Evolutionary conservation across 257 asterid genomes (phyloP).

Genomic region (Plantago elongata): DNA sequence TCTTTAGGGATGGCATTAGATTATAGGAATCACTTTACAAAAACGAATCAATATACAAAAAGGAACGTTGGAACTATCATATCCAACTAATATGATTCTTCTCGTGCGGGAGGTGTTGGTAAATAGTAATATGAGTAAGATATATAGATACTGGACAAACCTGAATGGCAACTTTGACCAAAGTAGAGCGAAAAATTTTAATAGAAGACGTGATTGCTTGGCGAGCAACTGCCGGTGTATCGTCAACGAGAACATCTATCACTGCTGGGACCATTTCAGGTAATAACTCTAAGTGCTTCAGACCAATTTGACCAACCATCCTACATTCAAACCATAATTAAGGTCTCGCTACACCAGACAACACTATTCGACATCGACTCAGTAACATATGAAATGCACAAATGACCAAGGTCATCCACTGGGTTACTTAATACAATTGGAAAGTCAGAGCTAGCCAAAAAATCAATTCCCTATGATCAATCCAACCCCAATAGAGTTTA

Average conservation of each 20-base stretch:
- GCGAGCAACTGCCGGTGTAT: slow-evolving; percentile 87
- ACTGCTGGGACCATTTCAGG: slow-evolving; percentile 81
- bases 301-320: slow-evolving; percentile 75
- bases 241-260: slow-evolving; percentile 63
- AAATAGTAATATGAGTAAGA: slow-evolving; percentile 14
- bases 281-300: slow-evolving; percentile 62
- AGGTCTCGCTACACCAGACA: slow-evolving; percentile 1
- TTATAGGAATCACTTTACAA: not conserved
- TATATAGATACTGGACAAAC: slow-evolving; percentile 31
- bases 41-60: too few species aligned
- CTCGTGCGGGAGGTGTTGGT: too few species aligned
- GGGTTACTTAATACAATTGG: too few species aligned
- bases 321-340: slow-evolving; percentile 33
- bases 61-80: too few species aligned
- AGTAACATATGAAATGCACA: too few species aligned
- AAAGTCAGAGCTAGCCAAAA: too few species aligned
- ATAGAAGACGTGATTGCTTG: slow-evolving; percentile 79
- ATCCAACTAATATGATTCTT: slow-evolving; percentile 16
- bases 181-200: slow-evolving; percentile 66
- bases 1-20: not conserved
- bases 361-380: too few species aligned
- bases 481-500: too few species aligned
- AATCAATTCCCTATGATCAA: too few species aligned
- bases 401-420: too few species aligned
- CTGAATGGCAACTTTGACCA: slow-evolving; percentile 68